Evolutionary conservation across 2,329 filamentous ascomycete genomes (phyloP), one percentile per base, ranked within the genome.

Genomic region (Dendrostoma leiphaemia): DNA sequence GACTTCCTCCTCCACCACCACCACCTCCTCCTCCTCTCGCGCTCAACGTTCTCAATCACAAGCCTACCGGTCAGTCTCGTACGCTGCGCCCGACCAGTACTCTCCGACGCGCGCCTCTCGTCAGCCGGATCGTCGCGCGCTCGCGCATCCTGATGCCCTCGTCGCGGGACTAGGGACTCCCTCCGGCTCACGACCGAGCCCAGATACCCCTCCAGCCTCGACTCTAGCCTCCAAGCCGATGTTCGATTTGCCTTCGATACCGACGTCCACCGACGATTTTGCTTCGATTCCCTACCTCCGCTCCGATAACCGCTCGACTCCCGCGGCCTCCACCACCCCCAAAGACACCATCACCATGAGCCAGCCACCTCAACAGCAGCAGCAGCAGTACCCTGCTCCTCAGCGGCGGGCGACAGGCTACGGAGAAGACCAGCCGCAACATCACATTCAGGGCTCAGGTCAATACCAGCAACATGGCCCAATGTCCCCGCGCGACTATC

Each of bases 371-470:
- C 69, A 67, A 60, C 65, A 68, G 37, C 67, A 64, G 66, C 63
- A 72, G 61, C 67, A 58, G 37, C 52, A 58, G 23, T 51, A 58
- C 53, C 53, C 65, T 54, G 58, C 69, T 56, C 68, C 69, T 45
- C 38, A 37, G 40, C 67, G 73, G 61, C 71, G 72, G 61, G 63
- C 69, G 49, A 69, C 67, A 51, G 70, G 67, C 47, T 74, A 73
- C 64, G 65, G 66, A 58, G 68, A 69, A 13, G 69, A 71, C 62
- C 74, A 76, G 62, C 78, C 81, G 67, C 79, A 82, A 68, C 74
- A 82, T 64, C 79, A 83, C 71, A 79, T 82, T 71, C 63, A 76
- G 57, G 74, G 70, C 62, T 68, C 77, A 67, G 73, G 68, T 65
- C 73, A 74, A 49, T 70, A 69, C 50, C 64, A 65, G 56, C 73